These are phyloP conservation scores for Elsinoe batatas DNA, from an alignment of 2,329 filamentous ascomycete genomes.

Conservation along the genomic window DNA sequence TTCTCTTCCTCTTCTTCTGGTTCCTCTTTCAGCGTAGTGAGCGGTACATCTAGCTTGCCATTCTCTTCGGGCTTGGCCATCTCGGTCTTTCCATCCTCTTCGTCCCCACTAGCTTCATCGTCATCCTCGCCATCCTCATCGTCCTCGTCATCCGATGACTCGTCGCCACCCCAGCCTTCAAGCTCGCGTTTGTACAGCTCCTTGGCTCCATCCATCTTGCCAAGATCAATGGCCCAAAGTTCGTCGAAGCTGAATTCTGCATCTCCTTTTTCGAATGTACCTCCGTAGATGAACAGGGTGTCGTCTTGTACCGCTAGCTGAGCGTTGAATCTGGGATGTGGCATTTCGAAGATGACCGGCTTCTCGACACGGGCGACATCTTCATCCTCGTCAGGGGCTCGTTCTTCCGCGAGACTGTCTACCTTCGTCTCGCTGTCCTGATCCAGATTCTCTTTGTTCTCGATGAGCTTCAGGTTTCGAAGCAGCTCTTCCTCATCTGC, in stretches of 20 bases:
- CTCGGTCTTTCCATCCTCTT: constrained; percentile 40
- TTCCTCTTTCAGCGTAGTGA: constrained; percentile 35
- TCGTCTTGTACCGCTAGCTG: constrained; percentile 87
- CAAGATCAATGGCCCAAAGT: constrained; percentile 85
- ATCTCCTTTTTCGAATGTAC: constrained; percentile 91
- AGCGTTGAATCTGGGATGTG: constrained; percentile 83
- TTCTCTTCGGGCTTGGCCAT: constrained; percentile 18
- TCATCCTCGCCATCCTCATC: constrained; percentile 44
- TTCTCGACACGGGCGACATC: constrained; percentile 43
- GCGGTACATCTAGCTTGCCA: constrained; percentile 44
- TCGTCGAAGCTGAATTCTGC: constrained; percentile 94
- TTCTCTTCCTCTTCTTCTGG: constrained; percentile 33
- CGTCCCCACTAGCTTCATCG: constrained; percentile 35
- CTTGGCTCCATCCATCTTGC: constrained; percentile 86
- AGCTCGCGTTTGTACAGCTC: constrained; percentile 80
- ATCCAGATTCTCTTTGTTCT: constrained; percentile 60
- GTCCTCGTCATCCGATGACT: constrained; percentile 35
- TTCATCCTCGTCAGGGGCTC: constrained; percentile 40
- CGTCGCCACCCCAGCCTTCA: constrained; percentile 64
- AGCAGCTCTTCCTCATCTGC: constrained; percentile 88
- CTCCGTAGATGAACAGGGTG: constrained; percentile 85
- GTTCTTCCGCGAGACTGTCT: constrained; percentile 19
- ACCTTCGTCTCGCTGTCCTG: constrained; percentile 31
- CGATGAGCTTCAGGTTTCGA: constrained; percentile 73
- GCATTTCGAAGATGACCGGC: constrained; percentile 65